These are phyloP conservation scores for Hygrocybe coccinea DNA, from an alignment of 768 basidiomycete species.

Conservation along the genomic window DNA sequence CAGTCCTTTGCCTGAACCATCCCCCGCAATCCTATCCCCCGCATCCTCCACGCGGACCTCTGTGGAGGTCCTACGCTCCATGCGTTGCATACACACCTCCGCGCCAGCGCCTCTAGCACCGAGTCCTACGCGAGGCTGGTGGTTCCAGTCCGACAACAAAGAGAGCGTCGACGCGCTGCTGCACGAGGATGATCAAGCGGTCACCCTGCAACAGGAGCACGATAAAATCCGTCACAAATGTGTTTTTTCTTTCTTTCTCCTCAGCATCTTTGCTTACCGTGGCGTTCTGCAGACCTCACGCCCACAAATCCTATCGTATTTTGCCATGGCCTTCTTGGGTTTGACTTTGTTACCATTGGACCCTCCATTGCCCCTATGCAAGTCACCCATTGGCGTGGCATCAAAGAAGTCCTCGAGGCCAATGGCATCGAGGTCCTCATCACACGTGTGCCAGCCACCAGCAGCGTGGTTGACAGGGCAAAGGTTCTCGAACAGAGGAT, in stretches of 20 bases:
- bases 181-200: conserved; percentile 49
- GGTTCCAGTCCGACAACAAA: conserved; percentile 51
- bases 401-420: conserved; percentile 84
- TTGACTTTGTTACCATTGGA: conserved; percentile 79
- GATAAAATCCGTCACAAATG: conserved; percentile 54
- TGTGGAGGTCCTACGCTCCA: conserved; percentile 51
- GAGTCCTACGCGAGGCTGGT: conserved; percentile 30
- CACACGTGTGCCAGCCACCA: conserved; percentile 90
- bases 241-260: conserved; percentile 25
- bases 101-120: conserved; percentile 14
- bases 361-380: conserved; percentile 73
- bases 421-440: conserved; percentile 89
- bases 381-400: conserved; percentile 95
- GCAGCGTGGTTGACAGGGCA: conserved; percentile 82
- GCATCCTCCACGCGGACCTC: conserved; percentile 46
- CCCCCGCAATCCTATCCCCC: conserved; percentile 34
- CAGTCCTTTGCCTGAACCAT: conserved; percentile 17
- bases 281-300: conserved; percentile 51
- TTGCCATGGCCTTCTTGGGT: conserved; percentile 91
- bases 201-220: conserved; percentile 44
- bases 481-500: conserved; percentile 84
- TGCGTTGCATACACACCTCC: conserved; percentile 25
- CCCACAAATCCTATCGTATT: conserved; percentile 87
- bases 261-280: neutral
- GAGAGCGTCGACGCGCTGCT: conserved; percentile 42